Conservation (phyloP, 345 rosid species). For the Ailanthus altissimus region DNA sequence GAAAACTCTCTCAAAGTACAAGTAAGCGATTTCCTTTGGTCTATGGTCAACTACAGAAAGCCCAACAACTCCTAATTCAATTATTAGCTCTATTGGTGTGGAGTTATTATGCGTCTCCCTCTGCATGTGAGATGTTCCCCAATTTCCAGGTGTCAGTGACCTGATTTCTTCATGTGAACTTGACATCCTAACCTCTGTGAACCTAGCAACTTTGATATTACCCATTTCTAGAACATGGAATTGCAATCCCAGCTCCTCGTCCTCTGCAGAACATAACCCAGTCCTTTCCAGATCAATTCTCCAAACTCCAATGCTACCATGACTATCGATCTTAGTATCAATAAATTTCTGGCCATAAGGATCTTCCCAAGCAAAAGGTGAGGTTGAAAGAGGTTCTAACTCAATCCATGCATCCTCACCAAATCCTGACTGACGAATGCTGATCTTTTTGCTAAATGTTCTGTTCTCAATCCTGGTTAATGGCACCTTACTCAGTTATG, state of each 20-base stretch:
- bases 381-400: conserved; percentile 69
- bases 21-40: conserved; percentile 80
- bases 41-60: conserved; percentile 81
- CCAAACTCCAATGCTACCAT: conserved; percentile 39
- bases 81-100: conserved; percentile 69
- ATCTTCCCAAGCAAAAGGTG: conserved; percentile 89
- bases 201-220: conserved; percentile 67
- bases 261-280: conserved; percentile 45
- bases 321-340: conserved; percentile 64
- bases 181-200: conserved; percentile 46
- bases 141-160: conserved; percentile 43
- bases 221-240: conserved; percentile 70
- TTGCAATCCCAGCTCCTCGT: conserved; percentile 51
- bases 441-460: conserved; percentile 50
- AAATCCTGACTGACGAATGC: conserved; percentile 90
- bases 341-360: conserved; percentile 85
- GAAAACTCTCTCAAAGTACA: conserved; percentile 76
- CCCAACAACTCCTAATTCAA: conserved; percentile 90
- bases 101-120: conserved; percentile 37
- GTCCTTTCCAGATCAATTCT: conserved; percentile 66
- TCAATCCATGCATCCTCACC: conserved; percentile 73
- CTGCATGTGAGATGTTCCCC: conserved; percentile 46
- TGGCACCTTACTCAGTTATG: conserved; percentile 16
- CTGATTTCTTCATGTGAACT: conserved; percentile 43
- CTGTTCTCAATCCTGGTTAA: conserved; percentile 87